Base-by-base conservation (phyloP, 2,329 filamentous ascomycete genomes). In the Botrytis deweyae region DNA sequence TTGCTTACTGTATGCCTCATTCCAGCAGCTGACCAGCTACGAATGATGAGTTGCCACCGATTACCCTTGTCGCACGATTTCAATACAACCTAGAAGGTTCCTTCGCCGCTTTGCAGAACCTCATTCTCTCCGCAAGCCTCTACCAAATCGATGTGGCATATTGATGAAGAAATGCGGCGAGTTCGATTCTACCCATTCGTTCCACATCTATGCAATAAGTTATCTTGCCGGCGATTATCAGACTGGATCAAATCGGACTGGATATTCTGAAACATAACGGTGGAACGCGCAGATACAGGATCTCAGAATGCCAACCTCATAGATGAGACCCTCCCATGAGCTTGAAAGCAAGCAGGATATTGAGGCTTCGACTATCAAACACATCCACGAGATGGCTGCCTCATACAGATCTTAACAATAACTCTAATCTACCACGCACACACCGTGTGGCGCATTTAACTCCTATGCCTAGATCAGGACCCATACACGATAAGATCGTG, bases 401-500 rank as follows among this genome's bases (percentile, higher is more conserved):
- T 16, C 29, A 1, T 1, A 8, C 6, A 58, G 14, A 33, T 58
- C 52, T 33, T 16, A 29, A 18, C n/a, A 18, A 18, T 7, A 18
- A 9, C 0, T 1, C 14, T 18, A 18, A 16, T 18, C 6, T 29
- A 58, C 52, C 52, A 29, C 14, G 14, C 9, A 18, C 0, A 33
- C 0, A 33, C 14, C 6, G 7, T 9, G 6, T 8, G 3, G 14
- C 52, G 18, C 52, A 29, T 7, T 4, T 9, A 3, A 58, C 7
- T 3, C 14, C 3, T 18, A 3, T 29, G 9, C 1, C 14, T 2
- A 18, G n/a, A 58, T 29, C n/a, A 18, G 7, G 2, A 12, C 6
- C 3, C n/a, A 29, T 0, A 55, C 0, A 29, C 6, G 3, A 9
- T 18, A 4, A 29, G 14, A 18, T 18, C 3, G 4, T 12, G 6